These are phyloP conservation scores for Dothiorella sarmentorum DNA, from an alignment of 2,329 filamentous ascomycete genomes.

Conservation along the genomic window DNA sequence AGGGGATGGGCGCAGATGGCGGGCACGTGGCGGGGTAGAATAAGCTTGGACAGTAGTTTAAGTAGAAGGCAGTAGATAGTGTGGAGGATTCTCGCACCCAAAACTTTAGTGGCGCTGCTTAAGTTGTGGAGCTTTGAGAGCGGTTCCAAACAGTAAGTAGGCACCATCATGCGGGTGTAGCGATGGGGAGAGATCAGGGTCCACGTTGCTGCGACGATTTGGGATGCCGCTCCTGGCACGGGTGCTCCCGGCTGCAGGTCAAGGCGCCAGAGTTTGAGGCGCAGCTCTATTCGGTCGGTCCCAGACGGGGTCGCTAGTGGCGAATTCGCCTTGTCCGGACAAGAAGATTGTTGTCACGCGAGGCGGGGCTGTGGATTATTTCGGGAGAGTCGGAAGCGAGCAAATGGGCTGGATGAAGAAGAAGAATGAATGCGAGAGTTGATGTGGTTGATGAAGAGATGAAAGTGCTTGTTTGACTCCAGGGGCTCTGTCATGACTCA, in stretches of 20 bases:
- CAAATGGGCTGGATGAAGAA: too few relatives aligned
- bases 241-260: conserved; percentile 11
- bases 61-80: background rate
- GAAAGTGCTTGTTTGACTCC: too few relatives aligned
- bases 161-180: background rate
- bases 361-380: too few relatives aligned
- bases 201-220: background rate
- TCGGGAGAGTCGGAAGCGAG: too few relatives aligned
- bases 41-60: background rate
- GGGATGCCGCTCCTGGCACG: background rate
- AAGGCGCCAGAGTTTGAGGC: background rate
- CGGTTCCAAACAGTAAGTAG: background rate
- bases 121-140: too few relatives aligned
- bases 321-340: too few relatives aligned
- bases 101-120: background rate
- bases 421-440: too few relatives aligned
- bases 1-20: background rate
- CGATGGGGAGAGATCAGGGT: background rate
- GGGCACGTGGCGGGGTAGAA: background rate
- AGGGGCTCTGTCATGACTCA: too few relatives aligned
- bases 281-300: background rate
- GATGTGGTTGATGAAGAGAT: too few relatives aligned
- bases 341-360: too few relatives aligned
- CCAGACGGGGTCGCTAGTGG: too few relatives aligned
- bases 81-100: background rate